Percentiles rank a stretch among this genome's conserved stretches.
Evolutionary conservation across 768 basidiomycete genomes (phyloP).

Genomic region (Chalciporus chontae): DNA sequence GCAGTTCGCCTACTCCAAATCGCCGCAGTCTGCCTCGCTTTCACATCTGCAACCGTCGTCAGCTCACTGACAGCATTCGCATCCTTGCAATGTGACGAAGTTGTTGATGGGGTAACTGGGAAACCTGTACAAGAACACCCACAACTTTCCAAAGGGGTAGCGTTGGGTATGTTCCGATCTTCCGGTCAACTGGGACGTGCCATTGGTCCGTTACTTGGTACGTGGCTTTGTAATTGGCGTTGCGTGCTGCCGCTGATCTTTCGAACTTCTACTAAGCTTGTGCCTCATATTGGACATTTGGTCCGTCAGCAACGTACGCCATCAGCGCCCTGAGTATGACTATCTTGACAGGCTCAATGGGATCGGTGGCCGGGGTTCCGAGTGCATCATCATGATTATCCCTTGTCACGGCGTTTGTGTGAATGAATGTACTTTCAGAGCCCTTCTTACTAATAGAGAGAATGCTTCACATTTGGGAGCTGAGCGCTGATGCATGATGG

Average conservation of each 20-base stretch:
- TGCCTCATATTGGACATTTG: conserved; percentile 85
- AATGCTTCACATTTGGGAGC: conserved; percentile 1
- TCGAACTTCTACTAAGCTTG: conserved; percentile 53
- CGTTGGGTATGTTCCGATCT: conserved; percentile 82
- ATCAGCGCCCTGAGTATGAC: conserved; percentile 64
- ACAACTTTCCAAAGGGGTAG: conserved; percentile 77
- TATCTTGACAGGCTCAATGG: conserved; percentile 56
- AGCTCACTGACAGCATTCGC: conserved; percentile 90
- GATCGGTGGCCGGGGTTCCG: conserved; percentile 33
- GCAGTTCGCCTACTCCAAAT: conserved; percentile 55
- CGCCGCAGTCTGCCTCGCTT: conserved; percentile 85
- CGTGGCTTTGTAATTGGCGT: conserved; percentile 21
- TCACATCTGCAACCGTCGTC: conserved; percentile 94
- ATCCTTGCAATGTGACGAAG: conserved; percentile 86
- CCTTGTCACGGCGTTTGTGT: neutral
- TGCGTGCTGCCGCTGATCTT: conserved; percentile 6
- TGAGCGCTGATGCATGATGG: too few relatives aligned
- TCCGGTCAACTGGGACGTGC: conserved; percentile 95
- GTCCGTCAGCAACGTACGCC: conserved; percentile 73
- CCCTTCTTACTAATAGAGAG: neutral
- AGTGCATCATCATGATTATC: conserved; percentile 8
- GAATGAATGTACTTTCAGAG: neutral
- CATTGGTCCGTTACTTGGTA: conserved; percentile 86
- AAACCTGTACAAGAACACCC: conserved; percentile 56
- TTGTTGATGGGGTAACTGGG: conserved; percentile 51